Base-by-base conservation (phyloP, 495 filamentous ascomycete species). In the Monascus purpureus region DNA sequence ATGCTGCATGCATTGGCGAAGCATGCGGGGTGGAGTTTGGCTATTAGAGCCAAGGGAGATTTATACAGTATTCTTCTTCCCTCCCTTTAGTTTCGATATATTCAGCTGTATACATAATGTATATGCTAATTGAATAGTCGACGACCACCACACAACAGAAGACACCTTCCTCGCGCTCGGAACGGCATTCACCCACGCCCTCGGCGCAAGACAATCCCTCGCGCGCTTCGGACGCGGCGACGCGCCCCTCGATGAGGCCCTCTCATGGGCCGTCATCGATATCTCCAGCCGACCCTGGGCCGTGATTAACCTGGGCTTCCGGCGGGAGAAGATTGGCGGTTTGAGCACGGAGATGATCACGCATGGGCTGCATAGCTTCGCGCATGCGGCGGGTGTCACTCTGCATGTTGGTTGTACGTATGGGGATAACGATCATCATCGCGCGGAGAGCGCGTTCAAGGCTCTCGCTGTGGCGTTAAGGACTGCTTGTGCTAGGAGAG, bases 141-240 rank as follows among this genome's bases (percentile, higher is more conserved):
- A 97, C 63, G 90, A 96, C 68, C 90, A 97, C 63, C 90, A 97
- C 67, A 93, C 88, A 4, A 77, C 87, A 35, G 90, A 97, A 73
- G 90, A 97, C 61, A 80, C 80, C 32, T 90, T 83, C 65, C 75
- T 97, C 40, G 83, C 85, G 13, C 76, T 97, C 28, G 90, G 90
- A 25, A 59, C 63, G 32, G 86, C 87, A 19, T 93, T 96, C 63
- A 77, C 77, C 29, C 47, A 65, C 25, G 78, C 85, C 12, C 72
- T 97, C 17, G 75, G 77, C 34, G 65, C 70, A 11, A 77, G 81
- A 7, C 65, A 74, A 28, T 92, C 90, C 5, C 70, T 94, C 13
- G 77, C 80, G 24, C 80, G 90, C 11, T 97, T 94, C 66, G 92
- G 90, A 13, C 74, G 66, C 40, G 87, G 84, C 29, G 92, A 93